Evolutionary conservation across 768 basidiomycete species (phyloP).

Genomic region (Boletus edulis): DNA sequence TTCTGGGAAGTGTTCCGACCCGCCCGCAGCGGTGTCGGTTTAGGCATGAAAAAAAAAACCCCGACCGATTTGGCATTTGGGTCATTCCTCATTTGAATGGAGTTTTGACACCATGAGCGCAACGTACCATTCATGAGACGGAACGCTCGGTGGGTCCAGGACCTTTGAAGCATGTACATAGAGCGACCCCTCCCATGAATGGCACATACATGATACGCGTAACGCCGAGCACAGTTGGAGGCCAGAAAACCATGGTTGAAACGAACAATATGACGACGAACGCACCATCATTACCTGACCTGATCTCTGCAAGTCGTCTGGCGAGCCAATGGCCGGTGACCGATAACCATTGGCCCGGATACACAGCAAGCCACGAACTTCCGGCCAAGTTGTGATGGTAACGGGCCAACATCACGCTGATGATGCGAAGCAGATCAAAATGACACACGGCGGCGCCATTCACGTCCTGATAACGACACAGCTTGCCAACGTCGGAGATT

Average conservation of each 20-base stretch:
- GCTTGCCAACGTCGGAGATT: not conserved
- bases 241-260: not conserved
- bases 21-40: too few relatives aligned
- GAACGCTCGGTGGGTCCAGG: too few relatives aligned
- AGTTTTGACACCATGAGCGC: too few relatives aligned
- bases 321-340: not conserved
- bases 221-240: too few relatives aligned
- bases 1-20: too few relatives aligned
- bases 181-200: too few relatives aligned
- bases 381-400: not conserved
- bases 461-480: not conserved
- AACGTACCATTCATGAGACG: too few relatives aligned
- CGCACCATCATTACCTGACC: not conserved
- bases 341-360: not conserved
- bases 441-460: not conserved
- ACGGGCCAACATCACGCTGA: not conserved
- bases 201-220: too few relatives aligned
- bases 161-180: too few relatives aligned
- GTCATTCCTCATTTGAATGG: too few relatives aligned
- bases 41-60: too few relatives aligned
- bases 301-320: not conserved
- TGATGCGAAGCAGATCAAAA: not conserved
- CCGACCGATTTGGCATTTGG: too few relatives aligned
- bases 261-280: not conserved
- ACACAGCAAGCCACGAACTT: not conserved